These are phyloP conservation scores for Uronychia binucleata DNA, from an alignment of 73 alveolate genomes.

Conservation along the genomic window DNA sequence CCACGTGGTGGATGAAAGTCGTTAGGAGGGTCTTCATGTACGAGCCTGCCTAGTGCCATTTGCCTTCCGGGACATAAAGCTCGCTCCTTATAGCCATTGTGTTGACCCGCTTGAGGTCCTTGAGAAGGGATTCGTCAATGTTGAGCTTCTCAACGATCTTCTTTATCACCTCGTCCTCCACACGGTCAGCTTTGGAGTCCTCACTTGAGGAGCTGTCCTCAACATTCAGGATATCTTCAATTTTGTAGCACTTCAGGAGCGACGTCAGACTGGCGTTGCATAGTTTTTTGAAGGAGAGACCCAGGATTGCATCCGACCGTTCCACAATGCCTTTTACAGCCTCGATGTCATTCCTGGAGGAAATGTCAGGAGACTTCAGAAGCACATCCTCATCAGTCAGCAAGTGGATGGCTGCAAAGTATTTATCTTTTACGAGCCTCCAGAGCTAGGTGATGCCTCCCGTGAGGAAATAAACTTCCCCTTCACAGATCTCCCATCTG, in stretches of 20 bases:
- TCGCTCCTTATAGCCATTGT: conserved; percentile 70
- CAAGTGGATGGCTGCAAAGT: conserved; percentile 48
- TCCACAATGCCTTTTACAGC: conserved; percentile 23
- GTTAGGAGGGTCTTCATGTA: conserved; percentile 42
- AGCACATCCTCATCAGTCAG: conserved; percentile 37
- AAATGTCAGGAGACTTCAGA: conserved; percentile 25
- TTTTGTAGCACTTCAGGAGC: conserved; percentile 55
- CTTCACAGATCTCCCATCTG: conserved; percentile 43
- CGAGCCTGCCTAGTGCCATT: conserved; percentile 52
- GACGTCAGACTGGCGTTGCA: conserved; percentile 51
- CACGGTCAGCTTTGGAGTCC: not conserved
- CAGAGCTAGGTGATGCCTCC: conserved; percentile 38
- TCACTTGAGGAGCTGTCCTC: conserved; percentile 8
- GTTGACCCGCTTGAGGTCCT: conserved; percentile 13
- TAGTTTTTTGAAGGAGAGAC: conserved; percentile 62
- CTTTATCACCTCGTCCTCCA: not conserved
- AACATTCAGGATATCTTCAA: not conserved
- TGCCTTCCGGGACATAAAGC: conserved; percentile 64
- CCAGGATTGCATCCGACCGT: conserved; percentile 54
- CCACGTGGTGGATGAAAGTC: conserved; percentile 56
- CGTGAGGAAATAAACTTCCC: conserved; percentile 25
- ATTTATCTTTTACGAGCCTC: conserved; percentile 54
- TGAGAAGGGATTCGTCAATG: conserved; percentile 6
- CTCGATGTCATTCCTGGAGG: not conserved
- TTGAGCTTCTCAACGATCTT: not conserved